Base-by-base conservation (phyloP, 805 yeast genomes). In the Diddensiella santjacobensis region DNA sequence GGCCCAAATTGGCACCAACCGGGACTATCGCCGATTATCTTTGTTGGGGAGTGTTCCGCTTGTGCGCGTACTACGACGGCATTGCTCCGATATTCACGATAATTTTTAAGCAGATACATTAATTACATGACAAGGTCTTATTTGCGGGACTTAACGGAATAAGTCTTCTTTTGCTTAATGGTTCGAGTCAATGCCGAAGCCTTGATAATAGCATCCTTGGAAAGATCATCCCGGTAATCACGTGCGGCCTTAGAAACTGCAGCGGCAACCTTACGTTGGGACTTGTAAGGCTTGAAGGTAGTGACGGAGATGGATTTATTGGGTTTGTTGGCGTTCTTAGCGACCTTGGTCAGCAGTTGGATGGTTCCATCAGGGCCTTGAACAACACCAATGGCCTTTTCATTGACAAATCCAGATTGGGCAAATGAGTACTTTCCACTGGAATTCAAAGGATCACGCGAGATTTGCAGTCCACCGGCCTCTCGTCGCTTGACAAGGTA, bases 401-500 rank as follows among this genome's bases (percentile, higher is more conserved):
- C 65, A 71, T 72, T 73, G 58, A 66, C 73, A 60, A 73, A 66
- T 61, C 80, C 78, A 46, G 79, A 70, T 50, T 72, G 65, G 61
- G 66, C 58, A 68, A 66, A 68, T 62, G 73, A 62, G 77, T 76
- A 70, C 56, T 66, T 62, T 58, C 72, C 74, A 48, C 71, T 62
- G 56, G 68, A 65, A 71, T 74, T 75, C 58, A 75, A 66, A 59
- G 79, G 79, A 67, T 76, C 80, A 48, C 68, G 60, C 56, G 79
- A 74, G 64, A 73, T 67, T 52, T 58, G 62, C 49, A 64, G 63
- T 52, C 72, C 74, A 47, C 71, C 72, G 43, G 62, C 60, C 48
- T 59, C 55, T 54, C 69, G 53, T 57, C 74, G 67, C 73, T 73
- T 74, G 55, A 75, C 77, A 50, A 75, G 67, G 72, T 56, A 75